These are phyloP conservation scores for Leccinum rimulosum DNA, from an alignment of 768 basidiomycete species.

Conservation along the genomic window DNA sequence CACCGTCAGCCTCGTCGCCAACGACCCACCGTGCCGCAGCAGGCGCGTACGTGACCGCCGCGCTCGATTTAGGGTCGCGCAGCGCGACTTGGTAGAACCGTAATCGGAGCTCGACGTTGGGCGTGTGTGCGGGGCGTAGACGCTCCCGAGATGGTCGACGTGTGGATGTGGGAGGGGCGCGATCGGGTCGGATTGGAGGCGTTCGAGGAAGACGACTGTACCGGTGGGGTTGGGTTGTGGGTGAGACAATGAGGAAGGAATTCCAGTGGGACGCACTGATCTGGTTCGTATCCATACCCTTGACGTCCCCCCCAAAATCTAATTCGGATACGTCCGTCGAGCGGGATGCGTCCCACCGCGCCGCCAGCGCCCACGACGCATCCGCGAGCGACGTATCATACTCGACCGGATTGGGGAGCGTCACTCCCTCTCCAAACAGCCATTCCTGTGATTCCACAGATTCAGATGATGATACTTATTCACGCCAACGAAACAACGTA, in stretches of 20 bases:
- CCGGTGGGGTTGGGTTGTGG: too few relatives aligned
- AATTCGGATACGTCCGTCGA: slow-evolving; percentile 44
- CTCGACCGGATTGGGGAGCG: slow-evolving; percentile 69
- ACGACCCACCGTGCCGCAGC: slow-evolving; percentile 68
- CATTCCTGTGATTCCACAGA: slow-evolving; percentile 51
- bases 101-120: slow-evolving; percentile 75
- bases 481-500: slow-evolving; percentile 32
- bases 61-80: slow-evolving; percentile 42
- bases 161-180: slow-evolving; percentile 57
- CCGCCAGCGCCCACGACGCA: slow-evolving; percentile 68
- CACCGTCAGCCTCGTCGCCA: slow-evolving; percentile 43
- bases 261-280: slow-evolving; percentile 50
- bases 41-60: slow-evolving; percentile 48
- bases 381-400: slow-evolving; percentile 74
- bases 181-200: slow-evolving; percentile 52
- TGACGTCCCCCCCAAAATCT: slow-evolving; percentile 61
- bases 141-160: slow-evolving; percentile 53
- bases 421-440: slow-evolving; percentile 76
- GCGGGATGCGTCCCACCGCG: slow-evolving; percentile 69
- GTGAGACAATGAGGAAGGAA: too few relatives aligned
- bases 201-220: slow-evolving; percentile 81
- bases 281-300: slow-evolving; percentile 70
- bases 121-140: slow-evolving; percentile 44
- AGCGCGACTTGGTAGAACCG: slow-evolving; percentile 78
- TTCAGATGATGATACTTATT: not conserved